phyloP scores from a whole-genome alignment of 2,329 filamentous ascomycete species.

The Exophiala bonariae region DNA sequence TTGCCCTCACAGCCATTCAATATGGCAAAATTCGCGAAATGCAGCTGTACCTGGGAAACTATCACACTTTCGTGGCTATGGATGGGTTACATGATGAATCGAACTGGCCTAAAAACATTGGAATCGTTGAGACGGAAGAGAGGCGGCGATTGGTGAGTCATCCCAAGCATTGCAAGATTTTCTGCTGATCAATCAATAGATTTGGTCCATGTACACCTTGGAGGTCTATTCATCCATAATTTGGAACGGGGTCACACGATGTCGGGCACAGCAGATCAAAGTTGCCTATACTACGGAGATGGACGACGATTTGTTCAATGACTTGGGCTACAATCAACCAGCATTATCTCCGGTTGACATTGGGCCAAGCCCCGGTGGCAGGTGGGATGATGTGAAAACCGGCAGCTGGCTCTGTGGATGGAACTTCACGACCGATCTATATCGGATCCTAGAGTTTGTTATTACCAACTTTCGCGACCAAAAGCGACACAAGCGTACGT shows the following conservation, averaged over 20 bases:
- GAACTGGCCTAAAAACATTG: conserved; percentile 51
- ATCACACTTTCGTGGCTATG: conserved; percentile 51
- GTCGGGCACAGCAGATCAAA: conserved; percentile 46
- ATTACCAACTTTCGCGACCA: conserved; percentile 25
- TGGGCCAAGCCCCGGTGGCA: conserved; percentile 17
- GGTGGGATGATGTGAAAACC: conserved; percentile 14
- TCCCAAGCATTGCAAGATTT: not conserved
- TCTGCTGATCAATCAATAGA: conserved; percentile 32
- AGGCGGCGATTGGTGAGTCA: conserved; percentile 46
- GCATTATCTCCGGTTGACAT: conserved; percentile 16
- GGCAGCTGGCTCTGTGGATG: conserved; percentile 54
- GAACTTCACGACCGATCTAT: conserved; percentile 60
- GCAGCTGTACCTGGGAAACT: conserved; percentile 53
- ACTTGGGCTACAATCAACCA: conserved; percentile 30
- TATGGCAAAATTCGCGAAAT: conserved; percentile 50
- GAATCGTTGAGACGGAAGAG: conserved; percentile 49
- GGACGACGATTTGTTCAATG: conserved; percentile 47
- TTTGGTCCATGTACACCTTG: conserved; percentile 60
- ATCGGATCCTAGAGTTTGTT: conserved; percentile 57
- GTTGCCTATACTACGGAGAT: conserved; percentile 51
- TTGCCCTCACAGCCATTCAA: conserved; percentile 54
- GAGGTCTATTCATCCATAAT: conserved; percentile 57
- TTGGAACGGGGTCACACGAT: conserved; percentile 49
- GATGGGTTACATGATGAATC: conserved; percentile 55
- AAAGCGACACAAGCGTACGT: conserved; percentile 12